Conservation (phyloP, 805 yeast species). For the Wickerhamomyces rabaulensis region DNA sequence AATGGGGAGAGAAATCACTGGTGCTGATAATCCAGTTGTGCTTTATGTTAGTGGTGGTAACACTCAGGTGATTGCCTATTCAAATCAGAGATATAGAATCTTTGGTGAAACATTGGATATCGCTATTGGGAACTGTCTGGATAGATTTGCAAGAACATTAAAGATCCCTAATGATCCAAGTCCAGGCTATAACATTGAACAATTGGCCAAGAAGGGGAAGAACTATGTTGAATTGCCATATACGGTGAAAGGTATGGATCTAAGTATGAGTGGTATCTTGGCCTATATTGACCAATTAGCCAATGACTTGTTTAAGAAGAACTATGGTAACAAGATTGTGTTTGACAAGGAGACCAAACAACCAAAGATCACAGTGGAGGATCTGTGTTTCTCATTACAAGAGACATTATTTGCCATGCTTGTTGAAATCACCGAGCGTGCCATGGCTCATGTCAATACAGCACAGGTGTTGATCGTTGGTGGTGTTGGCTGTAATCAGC, state of each 20-base stretch:
- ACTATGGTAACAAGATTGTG: conserved; percentile 28
- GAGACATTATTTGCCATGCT: conserved; percentile 93
- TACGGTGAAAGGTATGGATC: conserved; percentile 98
- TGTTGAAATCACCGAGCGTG: conserved; percentile 95
- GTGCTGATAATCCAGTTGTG: conserved; percentile 97
- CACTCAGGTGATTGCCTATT: conserved; percentile 96
- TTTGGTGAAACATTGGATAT: conserved; percentile 98
- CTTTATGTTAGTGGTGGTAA: conserved; percentile 97
- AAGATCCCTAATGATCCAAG: conserved; percentile 89
- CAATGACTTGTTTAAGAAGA: conserved; percentile 54
- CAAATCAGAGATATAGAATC: conserved; percentile 89
- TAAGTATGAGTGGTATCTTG: conserved; percentile 92
- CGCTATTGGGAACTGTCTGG: conserved; percentile 96
- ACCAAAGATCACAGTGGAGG: conserved; percentile 67
- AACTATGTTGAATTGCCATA: conserved; percentile 76
- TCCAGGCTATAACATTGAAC: conserved; percentile 97
- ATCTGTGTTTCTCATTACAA: conserved; percentile 87
- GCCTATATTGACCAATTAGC: conserved; percentile 83
- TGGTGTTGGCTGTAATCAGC: conserved; percentile 94
- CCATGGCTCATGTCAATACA: conserved; percentile 94
- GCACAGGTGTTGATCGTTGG: conserved; percentile 92
- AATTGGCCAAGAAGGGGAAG: conserved; percentile 67
- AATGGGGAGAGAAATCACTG: conserved; percentile 98
- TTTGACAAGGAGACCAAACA: conserved; percentile 34
- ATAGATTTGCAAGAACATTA: conserved; percentile 89